Conservation (phyloP, 768 basidiomycete species). For the Pisolithus marmoratus region DNA sequence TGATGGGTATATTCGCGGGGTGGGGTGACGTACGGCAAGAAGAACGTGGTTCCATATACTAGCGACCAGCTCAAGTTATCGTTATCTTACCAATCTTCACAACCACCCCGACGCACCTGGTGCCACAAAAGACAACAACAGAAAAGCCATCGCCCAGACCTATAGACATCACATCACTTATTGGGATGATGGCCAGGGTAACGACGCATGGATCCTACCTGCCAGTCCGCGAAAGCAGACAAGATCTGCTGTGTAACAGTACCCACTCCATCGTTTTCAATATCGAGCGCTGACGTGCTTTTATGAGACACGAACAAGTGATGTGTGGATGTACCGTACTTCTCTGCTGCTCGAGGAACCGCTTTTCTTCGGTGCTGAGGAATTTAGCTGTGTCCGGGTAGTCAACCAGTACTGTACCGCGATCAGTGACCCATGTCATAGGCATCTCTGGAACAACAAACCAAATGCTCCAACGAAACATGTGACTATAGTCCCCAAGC, state of each 20-base stretch:
- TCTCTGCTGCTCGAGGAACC: conserved; percentile 50
- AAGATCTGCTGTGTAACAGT: conserved; percentile 50
- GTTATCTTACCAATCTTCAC: neutral
- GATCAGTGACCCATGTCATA: neutral
- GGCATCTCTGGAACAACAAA: conserved; percentile 12
- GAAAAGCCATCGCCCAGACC: no score
- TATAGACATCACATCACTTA: neutral
- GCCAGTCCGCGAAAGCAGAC: no score
- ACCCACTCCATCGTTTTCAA: conserved; percentile 56
- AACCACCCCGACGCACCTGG: conserved; percentile 44
- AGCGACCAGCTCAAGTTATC: neutral
- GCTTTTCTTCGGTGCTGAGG: conserved; percentile 55
- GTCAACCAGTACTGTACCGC: no score
- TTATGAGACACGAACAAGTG: neutral
- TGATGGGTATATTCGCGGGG: neutral
- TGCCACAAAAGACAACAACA: conserved; percentile 53
- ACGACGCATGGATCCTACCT: conserved; percentile 27
- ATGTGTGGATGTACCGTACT: conserved; percentile 31
- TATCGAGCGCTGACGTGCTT: conserved; percentile 45
- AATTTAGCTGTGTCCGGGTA: no score
- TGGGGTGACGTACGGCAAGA: conserved; percentile 51
- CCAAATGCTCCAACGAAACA: conserved; percentile 49
- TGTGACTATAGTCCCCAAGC: conserved; percentile 44
- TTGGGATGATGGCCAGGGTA: neutral
- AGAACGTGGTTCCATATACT: conserved; percentile 70